Conservation (phyloP, 73 alveolate species). For the Uronychia binucleata region DNA sequence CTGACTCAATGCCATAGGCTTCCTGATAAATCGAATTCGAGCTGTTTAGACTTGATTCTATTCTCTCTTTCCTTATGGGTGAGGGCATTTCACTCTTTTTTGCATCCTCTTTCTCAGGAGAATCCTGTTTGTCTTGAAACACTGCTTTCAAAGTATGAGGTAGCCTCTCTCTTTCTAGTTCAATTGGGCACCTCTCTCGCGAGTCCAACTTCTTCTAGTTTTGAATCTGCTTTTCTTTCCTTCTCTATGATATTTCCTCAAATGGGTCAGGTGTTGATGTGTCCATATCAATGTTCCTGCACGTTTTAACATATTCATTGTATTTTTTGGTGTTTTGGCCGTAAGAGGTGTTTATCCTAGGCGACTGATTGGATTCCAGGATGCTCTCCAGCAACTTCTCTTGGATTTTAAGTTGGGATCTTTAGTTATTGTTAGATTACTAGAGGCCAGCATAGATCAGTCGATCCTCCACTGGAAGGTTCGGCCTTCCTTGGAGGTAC, state of each 20-base stretch:
- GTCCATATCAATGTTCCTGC: background rate
- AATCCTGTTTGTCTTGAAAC: no score
- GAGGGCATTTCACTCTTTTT: no score
- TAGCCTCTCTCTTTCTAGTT: no score
- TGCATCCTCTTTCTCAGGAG: no score
- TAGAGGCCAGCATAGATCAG: background rate
- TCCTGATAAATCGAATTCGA: background rate
- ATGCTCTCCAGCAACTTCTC: background rate
- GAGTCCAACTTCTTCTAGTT: background rate
- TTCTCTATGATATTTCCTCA: background rate
- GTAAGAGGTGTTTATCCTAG: background rate
- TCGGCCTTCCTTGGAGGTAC: background rate
- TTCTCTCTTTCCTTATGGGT: background rate
- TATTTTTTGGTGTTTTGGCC: background rate
- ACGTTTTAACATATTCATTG: background rate
- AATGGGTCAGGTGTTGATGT: background rate
- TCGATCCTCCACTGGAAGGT: background rate
- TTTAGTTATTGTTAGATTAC: no score
- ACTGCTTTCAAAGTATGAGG: no score
- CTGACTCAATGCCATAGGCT: background rate
- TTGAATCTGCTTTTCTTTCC: background rate
- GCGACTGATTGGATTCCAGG: background rate
- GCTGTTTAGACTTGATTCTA: background rate
- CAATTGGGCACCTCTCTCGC: no score
- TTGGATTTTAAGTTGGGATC: background rate